These are phyloP conservation scores for Dryas alaskensis DNA, from an alignment of 306 rosid species.

Conservation along the genomic window DNA sequence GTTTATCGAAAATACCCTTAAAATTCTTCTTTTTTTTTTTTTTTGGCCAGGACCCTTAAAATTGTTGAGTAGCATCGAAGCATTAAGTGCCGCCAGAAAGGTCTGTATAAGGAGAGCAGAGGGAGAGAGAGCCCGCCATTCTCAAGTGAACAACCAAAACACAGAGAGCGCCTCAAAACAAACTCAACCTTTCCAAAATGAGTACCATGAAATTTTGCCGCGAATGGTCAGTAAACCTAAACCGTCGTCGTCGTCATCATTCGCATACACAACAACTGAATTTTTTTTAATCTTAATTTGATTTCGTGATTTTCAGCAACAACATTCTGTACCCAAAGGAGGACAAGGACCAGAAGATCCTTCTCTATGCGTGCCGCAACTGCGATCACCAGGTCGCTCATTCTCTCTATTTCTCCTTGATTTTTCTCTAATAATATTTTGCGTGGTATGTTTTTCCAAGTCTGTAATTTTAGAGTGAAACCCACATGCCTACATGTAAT, in stretches of 20 bases:
- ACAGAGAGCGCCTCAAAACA: neutral
- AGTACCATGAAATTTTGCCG: slow-evolving; percentile 99
- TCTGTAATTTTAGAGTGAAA: neutral
- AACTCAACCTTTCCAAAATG: slow-evolving; percentile 45
- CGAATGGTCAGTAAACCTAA: slow-evolving; percentile 58
- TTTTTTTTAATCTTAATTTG: neutral
- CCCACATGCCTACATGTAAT: neutral
- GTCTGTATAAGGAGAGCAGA: neutral
- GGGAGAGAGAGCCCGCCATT: neutral
- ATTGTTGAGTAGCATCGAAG: neutral
- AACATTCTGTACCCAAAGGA: slow-evolving; percentile 95
- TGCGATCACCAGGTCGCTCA: slow-evolving; percentile 83
- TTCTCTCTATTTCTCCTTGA: neutral
- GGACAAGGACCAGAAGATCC: slow-evolving; percentile 70
- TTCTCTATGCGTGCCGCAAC: slow-evolving; percentile 93
- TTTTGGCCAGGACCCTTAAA: neutral
- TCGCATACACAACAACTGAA: neutral
- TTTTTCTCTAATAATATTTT: neutral
- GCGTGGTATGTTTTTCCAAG: neutral
- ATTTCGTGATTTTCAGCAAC: slow-evolving; percentile 52
- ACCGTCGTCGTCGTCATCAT: slow-evolving; percentile 10
- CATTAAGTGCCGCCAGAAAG: neutral
- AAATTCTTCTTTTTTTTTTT: too few species aligned
- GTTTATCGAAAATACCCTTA: neutral
- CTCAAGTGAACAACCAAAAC: neutral